These are phyloP conservation scores for Avena eriantha DNA, from an alignment of 176 grass and related monocot genomes.

Conservation along the genomic window DNA sequence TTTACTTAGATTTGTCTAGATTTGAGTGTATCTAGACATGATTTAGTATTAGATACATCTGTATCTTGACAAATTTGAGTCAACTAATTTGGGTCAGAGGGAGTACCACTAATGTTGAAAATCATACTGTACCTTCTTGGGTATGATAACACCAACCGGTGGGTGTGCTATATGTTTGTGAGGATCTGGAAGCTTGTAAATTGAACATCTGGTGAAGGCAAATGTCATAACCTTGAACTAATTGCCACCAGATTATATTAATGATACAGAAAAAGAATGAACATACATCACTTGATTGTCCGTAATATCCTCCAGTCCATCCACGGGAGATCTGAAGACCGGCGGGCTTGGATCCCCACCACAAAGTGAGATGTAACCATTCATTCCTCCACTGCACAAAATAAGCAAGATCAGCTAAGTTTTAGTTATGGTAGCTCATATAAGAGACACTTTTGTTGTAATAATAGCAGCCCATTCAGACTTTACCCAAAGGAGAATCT, in stretches of 20 bases:
- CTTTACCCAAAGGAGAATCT: background rate
- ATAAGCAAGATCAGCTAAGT: slow-evolving; percentile 33
- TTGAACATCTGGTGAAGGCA: slow-evolving; percentile 67
- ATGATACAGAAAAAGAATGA: slow-evolving; percentile 22
- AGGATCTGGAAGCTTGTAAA: slow-evolving; percentile 92
- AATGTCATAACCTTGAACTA: slow-evolving; percentile 39
- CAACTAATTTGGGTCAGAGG: too few relatives aligned
- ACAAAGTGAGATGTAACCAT: slow-evolving; percentile 91
- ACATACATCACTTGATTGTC: slow-evolving; percentile 99
- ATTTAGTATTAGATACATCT: too few relatives aligned
- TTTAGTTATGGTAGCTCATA: background rate
- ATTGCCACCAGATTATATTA: slow-evolving; percentile 13
- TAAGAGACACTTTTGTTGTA: background rate
- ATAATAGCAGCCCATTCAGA: slow-evolving; percentile 14
- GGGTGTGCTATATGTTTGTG: slow-evolving; percentile 87
- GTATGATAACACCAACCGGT: slow-evolving; percentile 84
- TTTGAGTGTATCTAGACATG: too few relatives aligned
- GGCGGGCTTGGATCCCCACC: slow-evolving; percentile 86
- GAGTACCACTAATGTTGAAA: background rate
- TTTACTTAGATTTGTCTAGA: too few relatives aligned
- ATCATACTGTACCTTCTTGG: slow-evolving; percentile 76
- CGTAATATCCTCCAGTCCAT: slow-evolving; percentile 84
- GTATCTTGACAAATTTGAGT: too few relatives aligned
- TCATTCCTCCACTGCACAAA: slow-evolving; percentile 92
- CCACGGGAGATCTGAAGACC: slow-evolving; percentile 87